Evolutionary conservation across 2,329 filamentous ascomycete species (phyloP).

Genomic region (Aspergillus vadensis): DNA sequence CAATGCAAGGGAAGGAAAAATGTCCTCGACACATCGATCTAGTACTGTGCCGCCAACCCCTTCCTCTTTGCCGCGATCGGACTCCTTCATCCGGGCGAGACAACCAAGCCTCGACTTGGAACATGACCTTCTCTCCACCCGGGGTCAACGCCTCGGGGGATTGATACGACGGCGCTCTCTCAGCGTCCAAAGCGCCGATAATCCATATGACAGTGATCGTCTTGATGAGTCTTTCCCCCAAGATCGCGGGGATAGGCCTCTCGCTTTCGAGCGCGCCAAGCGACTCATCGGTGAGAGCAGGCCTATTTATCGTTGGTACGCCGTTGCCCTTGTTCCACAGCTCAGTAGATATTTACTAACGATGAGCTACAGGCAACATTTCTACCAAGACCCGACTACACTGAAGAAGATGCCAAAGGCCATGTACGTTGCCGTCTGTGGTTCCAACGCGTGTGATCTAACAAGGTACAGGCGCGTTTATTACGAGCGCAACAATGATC

Average conservation of each 20-base stretch:
- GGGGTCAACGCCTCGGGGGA: constrained; percentile 40
- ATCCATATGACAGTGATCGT: constrained; percentile 16
- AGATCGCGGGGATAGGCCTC: constrained; percentile 35
- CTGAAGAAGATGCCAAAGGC: constrained; percentile 70
- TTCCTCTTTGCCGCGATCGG: constrained; percentile 13
- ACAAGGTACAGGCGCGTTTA: constrained; percentile 65
- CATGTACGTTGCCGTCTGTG: constrained; percentile 52
- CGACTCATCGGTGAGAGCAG: constrained; percentile 82
- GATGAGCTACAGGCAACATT: constrained; percentile 59
- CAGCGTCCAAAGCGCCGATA: constrained; percentile 23
- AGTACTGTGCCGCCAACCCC: constrained; percentile 10
- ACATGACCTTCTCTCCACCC: constrained; percentile 40
- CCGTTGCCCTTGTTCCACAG: background rate
- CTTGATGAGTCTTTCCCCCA: constrained; percentile 14
- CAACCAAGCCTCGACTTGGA: constrained; percentile 38
- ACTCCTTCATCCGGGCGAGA: constrained; percentile 24
- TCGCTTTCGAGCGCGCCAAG: constrained; percentile 15
- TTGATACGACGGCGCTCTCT: constrained; percentile 33
- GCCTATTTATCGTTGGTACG: constrained; percentile 74
- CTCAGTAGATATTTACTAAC: background rate
- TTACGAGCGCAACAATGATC: constrained; percentile 84
- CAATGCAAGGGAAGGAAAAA: background rate
- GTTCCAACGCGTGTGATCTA: constrained; percentile 1
- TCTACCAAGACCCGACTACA: constrained; percentile 80
- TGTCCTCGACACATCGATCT: constrained; percentile 14